Evolutionary conservation across 495 filamentous ascomycete genomes (phyloP).

Genomic region (Pyrenula massariospora): DNA sequence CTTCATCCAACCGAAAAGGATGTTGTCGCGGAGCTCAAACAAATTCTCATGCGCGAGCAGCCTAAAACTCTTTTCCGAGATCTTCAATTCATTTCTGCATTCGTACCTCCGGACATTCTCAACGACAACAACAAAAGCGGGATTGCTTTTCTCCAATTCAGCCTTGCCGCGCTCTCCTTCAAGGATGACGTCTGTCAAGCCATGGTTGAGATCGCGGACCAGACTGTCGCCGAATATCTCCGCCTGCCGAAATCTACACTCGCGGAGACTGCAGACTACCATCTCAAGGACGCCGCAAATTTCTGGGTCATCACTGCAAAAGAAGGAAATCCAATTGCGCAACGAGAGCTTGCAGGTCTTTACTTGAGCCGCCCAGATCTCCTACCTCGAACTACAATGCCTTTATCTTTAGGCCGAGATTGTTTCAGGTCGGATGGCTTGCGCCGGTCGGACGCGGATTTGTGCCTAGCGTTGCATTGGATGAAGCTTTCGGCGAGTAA

Average conservation of each 20-base stretch:
- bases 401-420: conserved; percentile 73
- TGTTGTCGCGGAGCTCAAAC: conserved; percentile 68
- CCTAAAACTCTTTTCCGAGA: conserved; percentile 91
- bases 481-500: conserved; percentile 85
- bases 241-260: conserved; percentile 16
- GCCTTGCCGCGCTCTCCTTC: conserved; percentile 72
- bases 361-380: conserved; percentile 89
- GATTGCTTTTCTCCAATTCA: conserved; percentile 91
- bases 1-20: conserved; percentile 34
- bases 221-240: conserved; percentile 30
- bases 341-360: conserved; percentile 86
- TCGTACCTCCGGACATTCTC: conserved; percentile 68
- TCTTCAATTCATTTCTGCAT: conserved; percentile 87
- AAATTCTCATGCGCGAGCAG: conserved; percentile 66
- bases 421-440: conserved; percentile 71
- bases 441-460: conserved; percentile 36
- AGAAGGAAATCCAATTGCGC: conserved; percentile 85
- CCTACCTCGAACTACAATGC: conserved; percentile 71
- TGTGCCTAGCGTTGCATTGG: conserved; percentile 97
- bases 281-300: conserved; percentile 71
- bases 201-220: conserved; percentile 66
- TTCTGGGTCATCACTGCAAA: conserved; percentile 95
- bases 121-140: conserved; percentile 79
- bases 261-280: conserved; percentile 38
- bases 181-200: conserved; percentile 83